phyloP scores from a whole-genome alignment of 768 basidiomycete genomes.

The Pulveroboletus sp. region DNA sequence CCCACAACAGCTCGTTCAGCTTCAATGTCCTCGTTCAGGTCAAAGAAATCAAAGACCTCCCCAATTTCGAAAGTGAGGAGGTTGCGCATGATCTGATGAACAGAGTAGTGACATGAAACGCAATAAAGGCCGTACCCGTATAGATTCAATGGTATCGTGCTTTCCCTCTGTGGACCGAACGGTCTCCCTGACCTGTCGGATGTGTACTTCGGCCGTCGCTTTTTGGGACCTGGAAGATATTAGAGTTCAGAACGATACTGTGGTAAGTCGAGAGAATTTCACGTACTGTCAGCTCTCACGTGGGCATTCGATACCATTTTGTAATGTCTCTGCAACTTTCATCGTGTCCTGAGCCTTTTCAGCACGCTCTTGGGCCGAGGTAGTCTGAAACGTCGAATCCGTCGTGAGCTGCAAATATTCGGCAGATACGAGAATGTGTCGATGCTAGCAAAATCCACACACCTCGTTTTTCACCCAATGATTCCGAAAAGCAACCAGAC shows the following conservation, averaged over 20 bases:
- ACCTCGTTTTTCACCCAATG: conserved; percentile 9
- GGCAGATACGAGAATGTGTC: too few species aligned
- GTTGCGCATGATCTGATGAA: conserved; percentile 11
- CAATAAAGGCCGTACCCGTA: conserved; percentile 4
- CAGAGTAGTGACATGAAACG: not conserved
- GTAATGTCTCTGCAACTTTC: not conserved
- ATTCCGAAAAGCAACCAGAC: conserved; percentile 1
- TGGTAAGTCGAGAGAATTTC: not conserved
- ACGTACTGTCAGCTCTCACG: conserved; percentile 10
- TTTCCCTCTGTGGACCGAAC: conserved; percentile 10
- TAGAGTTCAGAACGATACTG: not conserved
- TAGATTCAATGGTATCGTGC: conserved; percentile 11
- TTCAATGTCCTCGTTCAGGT: conserved; percentile 15
- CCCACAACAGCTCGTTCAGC: conserved; percentile 6
- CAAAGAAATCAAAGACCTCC: conserved; percentile 14
- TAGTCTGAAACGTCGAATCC: conserved; percentile 10
- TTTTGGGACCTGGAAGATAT: conserved; percentile 2
- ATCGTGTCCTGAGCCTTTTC: not conserved
- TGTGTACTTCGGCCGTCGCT: not conserved
- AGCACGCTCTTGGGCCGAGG: not conserved
- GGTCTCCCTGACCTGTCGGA: conserved; percentile 11
- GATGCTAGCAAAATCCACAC: not conserved
- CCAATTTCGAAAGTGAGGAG: conserved; percentile 14
- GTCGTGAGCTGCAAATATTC: conserved; percentile 10
- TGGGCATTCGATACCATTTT: not conserved